These are phyloP conservation scores for Kluyveromyces aestuarii DNA, from an alignment of 805 yeast species.

Conservation along the genomic window DNA sequence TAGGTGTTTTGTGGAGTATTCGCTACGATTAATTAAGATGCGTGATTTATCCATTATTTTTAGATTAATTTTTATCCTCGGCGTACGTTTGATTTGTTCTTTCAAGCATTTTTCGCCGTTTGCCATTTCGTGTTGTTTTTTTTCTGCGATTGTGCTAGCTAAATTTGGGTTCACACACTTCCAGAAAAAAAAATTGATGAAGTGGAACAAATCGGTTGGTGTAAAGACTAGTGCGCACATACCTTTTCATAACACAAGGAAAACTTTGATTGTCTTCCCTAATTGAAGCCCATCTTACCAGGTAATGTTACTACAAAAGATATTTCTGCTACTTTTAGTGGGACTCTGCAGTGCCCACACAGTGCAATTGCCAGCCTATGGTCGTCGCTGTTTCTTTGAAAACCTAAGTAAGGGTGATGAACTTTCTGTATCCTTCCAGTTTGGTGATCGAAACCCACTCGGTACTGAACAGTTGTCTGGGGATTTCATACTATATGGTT, in stretches of 20 bases:
- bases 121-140: no score
- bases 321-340: neutral
- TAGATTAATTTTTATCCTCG: no score
- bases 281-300: neutral
- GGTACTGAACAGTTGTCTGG: constrained; percentile 55
- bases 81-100: no score
- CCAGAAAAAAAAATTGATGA: no score
- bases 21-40: no score
- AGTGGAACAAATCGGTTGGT: no score
- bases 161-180: no score
- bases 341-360: constrained; percentile 50
- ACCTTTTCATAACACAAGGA: neutral
- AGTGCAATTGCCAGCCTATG: constrained; percentile 71
- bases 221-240: no score
- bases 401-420: constrained; percentile 74
- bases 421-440: constrained; percentile 83
- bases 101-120: no score
- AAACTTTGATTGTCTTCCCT: neutral
- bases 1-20: no score
- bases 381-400: constrained; percentile 85
- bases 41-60: no score
- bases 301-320: neutral
- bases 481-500: constrained; percentile 54
- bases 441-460: constrained; percentile 77
- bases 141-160: no score